Evolutionary conservation across 495 filamentous ascomycete genomes (phyloP).

Genomic region (Penicillium coffeae): DNA sequence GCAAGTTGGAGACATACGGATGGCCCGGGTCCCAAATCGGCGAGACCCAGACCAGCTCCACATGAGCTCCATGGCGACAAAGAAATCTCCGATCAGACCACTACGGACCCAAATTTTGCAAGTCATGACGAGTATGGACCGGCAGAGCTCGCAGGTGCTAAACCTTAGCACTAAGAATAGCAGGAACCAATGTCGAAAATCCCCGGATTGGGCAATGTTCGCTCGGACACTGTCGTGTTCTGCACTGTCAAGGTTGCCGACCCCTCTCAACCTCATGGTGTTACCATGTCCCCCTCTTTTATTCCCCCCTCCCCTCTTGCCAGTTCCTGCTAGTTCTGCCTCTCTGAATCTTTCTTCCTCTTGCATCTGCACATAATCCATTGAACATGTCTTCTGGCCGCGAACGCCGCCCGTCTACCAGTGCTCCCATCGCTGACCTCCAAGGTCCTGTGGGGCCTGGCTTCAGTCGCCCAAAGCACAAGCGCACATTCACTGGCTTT

Average conservation of each 20-base stretch:
- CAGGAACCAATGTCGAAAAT: neutral
- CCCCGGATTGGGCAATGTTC: constrained; percentile 12
- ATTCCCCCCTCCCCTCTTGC: neutral
- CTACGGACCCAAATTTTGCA: neutral
- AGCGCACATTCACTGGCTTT: constrained; percentile 88
- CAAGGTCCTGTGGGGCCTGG: constrained; percentile 75
- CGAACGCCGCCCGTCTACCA: constrained; percentile 71
- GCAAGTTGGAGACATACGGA: neutral
- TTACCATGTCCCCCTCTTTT: constrained; percentile 12
- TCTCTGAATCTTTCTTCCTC: neutral
- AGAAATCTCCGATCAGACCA: neutral
- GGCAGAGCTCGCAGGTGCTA: too few relatives aligned
- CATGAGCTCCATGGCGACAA: neutral
- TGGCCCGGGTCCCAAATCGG: neutral
- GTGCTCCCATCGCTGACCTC: constrained; percentile 77
- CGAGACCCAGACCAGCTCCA: neutral
- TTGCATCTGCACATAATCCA: neutral
- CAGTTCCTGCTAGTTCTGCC: neutral
- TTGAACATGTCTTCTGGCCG: constrained; percentile 28
- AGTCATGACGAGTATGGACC: neutral
- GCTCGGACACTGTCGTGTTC: constrained; percentile 5
- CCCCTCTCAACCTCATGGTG: constrained; percentile 6
- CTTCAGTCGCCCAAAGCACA: constrained; percentile 82
- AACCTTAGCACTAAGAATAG: neutral
- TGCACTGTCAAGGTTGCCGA: constrained; percentile 3